phyloP scores from a whole-genome alignment of 176 grass and related monocot genomes.

The Luzula sylvatica region DNA sequence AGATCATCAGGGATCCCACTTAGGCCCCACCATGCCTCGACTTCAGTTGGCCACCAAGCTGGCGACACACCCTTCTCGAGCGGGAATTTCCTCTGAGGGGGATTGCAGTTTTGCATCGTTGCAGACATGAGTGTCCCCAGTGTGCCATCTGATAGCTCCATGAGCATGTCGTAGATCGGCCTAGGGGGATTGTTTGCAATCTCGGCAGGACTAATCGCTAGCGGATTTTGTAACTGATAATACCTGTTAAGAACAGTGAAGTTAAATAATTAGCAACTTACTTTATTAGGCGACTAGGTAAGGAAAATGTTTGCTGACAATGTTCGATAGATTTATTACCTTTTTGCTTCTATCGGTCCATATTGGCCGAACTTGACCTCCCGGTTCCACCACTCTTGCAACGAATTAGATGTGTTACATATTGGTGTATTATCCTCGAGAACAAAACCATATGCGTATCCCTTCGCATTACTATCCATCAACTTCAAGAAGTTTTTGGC shows the following conservation, averaged over 20 bases:
- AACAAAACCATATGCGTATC: constrained; percentile 8
- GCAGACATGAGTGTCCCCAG: constrained; percentile 54
- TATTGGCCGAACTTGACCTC: constrained; percentile 44
- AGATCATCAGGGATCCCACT: constrained; percentile 23
- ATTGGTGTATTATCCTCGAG: not conserved
- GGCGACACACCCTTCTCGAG: constrained; percentile 35
- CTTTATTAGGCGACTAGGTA: too few relatives aligned
- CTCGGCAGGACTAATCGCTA: not conserved
- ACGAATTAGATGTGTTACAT: constrained; percentile 37
- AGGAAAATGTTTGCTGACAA: too few relatives aligned
- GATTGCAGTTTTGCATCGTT: constrained; percentile 41
- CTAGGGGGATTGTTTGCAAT: constrained; percentile 7
- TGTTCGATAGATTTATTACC: constrained; percentile 15
- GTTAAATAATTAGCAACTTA: too few relatives aligned
- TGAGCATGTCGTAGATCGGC: constrained; percentile 21
- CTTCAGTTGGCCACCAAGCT: constrained; percentile 53
- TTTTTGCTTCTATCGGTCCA: constrained; percentile 29
- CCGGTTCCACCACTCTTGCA: constrained; percentile 55
- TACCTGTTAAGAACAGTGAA: too few relatives aligned
- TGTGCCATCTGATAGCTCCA: constrained; percentile 42
- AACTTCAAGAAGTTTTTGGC: not conserved
- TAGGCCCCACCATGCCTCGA: constrained; percentile 41
- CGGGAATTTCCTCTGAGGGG: constrained; percentile 45
- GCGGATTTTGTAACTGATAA: constrained; percentile 17
- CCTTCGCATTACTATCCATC: not conserved